phyloP scores from a whole-genome alignment of 441 rosid genomes.

The Cnidoscolus chayamansa region DNA sequence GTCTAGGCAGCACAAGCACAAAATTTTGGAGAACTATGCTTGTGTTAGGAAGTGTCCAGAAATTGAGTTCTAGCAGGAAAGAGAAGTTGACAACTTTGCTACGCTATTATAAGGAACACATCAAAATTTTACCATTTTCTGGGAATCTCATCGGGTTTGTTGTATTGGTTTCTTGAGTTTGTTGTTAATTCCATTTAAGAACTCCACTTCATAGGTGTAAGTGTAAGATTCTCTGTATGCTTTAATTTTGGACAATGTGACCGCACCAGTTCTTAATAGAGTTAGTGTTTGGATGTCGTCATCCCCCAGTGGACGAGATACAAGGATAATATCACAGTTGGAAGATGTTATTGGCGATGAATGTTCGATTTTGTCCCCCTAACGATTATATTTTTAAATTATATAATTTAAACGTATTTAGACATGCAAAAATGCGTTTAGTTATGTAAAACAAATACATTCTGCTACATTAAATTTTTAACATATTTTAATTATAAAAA shows the following conservation, averaged over 20 bases:
- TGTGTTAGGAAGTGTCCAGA: slow-evolving; percentile 33
- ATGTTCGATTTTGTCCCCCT: too few species aligned
- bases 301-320: too few species aligned
- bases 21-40: slow-evolving; percentile 41
- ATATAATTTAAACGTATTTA: too few species aligned
- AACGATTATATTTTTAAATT: too few species aligned
- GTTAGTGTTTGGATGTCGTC: neutral
- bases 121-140: neutral
- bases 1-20: slow-evolving; percentile 38
- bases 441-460: too few species aligned
- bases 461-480: too few species aligned
- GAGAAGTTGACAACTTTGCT: neutral
- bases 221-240: neutral
- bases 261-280: neutral
- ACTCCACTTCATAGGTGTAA: slow-evolving; percentile 8
- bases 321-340: neutral
- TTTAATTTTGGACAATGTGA: neutral
- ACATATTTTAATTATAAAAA: too few species aligned
- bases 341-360: too few species aligned
- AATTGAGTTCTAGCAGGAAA: neutral
- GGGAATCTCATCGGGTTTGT: slow-evolving; percentile 10
- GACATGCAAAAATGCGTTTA: too few species aligned
- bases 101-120: slow-evolving; percentile 14
- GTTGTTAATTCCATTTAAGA: slow-evolving; percentile 3
- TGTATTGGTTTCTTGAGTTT: slow-evolving; percentile 11